phyloP scores from a whole-genome alignment of 1,284 basidiomycete genomes.

The Irpex lacteus region DNA sequence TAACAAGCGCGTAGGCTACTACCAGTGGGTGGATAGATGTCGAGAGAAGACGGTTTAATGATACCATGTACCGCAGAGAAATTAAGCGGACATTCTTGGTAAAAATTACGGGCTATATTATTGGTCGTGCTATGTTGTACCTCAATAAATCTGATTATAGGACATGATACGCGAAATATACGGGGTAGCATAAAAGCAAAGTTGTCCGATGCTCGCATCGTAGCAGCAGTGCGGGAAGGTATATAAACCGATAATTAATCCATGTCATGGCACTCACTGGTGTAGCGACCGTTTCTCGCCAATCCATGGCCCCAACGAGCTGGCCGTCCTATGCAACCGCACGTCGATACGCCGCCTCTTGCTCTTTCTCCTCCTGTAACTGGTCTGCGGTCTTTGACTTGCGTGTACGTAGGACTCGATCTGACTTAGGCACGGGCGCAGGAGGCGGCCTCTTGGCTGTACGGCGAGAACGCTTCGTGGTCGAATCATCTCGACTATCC shows the following conservation, averaged over 20 bases:
- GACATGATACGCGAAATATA: not conserved
- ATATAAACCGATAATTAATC: not conserved
- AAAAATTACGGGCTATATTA: not conserved
- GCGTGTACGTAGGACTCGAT: conserved; percentile 52
- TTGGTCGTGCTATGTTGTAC: not conserved
- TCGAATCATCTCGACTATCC: not conserved
- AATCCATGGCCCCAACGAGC: too few relatives aligned
- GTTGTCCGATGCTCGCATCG: not conserved
- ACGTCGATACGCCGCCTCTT: conserved; percentile 45
- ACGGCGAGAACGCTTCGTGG: conserved; percentile 23
- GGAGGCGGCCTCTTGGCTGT: conserved; percentile 11
- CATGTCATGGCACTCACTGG: not conserved
- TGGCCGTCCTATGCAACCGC: conserved; percentile 27
- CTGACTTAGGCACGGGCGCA: conserved; percentile 30
- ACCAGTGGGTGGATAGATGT: too few relatives aligned
- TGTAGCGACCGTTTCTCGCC: not conserved
- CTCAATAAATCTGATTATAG: not conserved
- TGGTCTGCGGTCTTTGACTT: conserved; percentile 45
- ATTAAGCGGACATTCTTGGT: too few relatives aligned
- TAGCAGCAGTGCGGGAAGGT: not conserved
- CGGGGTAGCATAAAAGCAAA: too few relatives aligned
- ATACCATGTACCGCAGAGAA: too few relatives aligned
- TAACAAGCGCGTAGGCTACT: too few relatives aligned
- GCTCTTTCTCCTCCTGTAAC: conserved; percentile 43
- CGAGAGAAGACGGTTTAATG: not conserved